phyloP scores from a whole-genome alignment of 192 early-diverging fungal genomes.

The Diversispora eburnea region DNA sequence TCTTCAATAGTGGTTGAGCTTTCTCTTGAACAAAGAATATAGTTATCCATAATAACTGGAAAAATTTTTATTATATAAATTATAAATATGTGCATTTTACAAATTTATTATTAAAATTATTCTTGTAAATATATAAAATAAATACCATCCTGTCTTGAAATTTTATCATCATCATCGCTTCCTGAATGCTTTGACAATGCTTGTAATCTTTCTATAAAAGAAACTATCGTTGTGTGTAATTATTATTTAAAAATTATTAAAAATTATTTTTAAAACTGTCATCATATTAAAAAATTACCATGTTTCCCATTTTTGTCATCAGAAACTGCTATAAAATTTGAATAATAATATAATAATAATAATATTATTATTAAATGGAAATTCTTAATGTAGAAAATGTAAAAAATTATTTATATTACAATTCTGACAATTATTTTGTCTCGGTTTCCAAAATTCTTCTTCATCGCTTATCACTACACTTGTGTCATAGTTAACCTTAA shows the following conservation, averaged over 20 bases:
- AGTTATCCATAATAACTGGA: not conserved
- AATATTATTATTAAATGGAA: too few species aligned
- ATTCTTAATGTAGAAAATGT: too few species aligned
- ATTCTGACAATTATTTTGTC: not conserved
- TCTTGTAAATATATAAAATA: not conserved
- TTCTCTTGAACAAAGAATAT: not conserved
- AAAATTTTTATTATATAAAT: not conserved
- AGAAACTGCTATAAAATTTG: too few species aligned
- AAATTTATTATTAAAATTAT: too few species aligned
- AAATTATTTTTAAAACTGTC: not conserved
- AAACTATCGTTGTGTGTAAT: not conserved
- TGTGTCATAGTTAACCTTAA: not conserved
- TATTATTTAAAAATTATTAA: not conserved
- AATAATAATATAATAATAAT: too few species aligned
- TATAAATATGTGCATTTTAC: too few species aligned
- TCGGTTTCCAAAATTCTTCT: slow-evolving; percentile 12
- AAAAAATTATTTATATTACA: not conserved
- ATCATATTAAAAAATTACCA: not conserved
- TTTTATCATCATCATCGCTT: not conserved
- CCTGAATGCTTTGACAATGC: not conserved
- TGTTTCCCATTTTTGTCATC: not conserved
- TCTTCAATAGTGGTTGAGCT: slow-evolving; percentile 3
- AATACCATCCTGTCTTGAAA: not conserved
- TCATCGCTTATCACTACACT: slow-evolving; percentile 4
- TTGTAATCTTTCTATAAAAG: slow-evolving; percentile 6